phyloP scores from a whole-genome alignment of 2,329 filamentous ascomycete genomes.

The Xylariaceae sp. region DNA sequence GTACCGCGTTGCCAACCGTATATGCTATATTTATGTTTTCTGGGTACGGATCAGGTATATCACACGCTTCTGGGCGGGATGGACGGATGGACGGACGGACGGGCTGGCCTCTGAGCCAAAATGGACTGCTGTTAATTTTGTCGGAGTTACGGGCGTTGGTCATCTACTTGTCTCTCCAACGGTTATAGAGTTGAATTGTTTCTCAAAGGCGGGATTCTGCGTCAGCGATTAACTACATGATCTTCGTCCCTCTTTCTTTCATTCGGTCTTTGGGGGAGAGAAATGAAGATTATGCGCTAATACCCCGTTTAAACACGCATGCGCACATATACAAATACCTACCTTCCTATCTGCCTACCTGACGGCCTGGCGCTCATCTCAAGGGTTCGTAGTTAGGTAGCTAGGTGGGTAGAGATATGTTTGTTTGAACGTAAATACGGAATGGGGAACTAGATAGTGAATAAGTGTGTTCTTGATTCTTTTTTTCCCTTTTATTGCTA shows the following conservation, averaged over 20 bases:
- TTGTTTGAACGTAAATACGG: too few relatives aligned
- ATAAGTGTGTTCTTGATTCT: too few relatives aligned
- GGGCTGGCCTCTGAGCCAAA: neutral
- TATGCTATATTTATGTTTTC: neutral
- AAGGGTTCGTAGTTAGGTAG: too few relatives aligned
- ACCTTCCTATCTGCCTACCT: too few relatives aligned
- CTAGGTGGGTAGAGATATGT: too few relatives aligned
- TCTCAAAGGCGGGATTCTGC: neutral
- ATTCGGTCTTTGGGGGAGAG: neutral
- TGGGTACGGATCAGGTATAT: too few relatives aligned
- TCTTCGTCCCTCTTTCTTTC: neutral
- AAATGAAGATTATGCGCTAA: neutral
- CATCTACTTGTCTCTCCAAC: neutral
- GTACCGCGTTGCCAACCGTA: slow-evolving; percentile 9
- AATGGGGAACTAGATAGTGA: too few relatives aligned
- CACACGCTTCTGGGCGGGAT: neutral
- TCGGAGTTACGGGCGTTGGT: slow-evolving; percentile 6
- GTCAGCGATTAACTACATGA: neutral
- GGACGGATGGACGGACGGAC: neutral
- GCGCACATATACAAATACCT: neutral
- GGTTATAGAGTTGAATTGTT: neutral
- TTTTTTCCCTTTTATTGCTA: too few relatives aligned
- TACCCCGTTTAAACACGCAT: neutral
- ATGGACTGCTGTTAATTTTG: neutral
- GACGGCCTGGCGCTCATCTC: too few relatives aligned